Base-by-base conservation (phyloP, 106 monocot genomes). In the Hemerocallis citrina region DNA sequence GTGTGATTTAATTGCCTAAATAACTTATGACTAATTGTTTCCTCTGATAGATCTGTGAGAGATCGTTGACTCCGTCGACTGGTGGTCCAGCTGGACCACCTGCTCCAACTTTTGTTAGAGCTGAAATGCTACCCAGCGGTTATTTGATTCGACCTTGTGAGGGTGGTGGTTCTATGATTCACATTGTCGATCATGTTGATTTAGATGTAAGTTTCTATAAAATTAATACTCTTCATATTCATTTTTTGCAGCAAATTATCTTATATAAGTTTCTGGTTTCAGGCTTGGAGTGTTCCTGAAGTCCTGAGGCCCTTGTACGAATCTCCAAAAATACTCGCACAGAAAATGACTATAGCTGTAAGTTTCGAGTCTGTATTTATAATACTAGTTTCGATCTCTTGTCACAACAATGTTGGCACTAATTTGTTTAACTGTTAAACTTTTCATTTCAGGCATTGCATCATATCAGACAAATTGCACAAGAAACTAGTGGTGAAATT, bases 131-230 rank as follows among this genome's bases (percentile, higher is more conserved):
- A 34, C 81, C 93, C 5, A 89, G 93, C 72, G 89, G 93, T 30
- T 93, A 89, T 79, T 72, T 93, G 51, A 85, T 93, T 48, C 69
- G 89, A 28, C 93, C 88, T 9, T 93, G 93, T 49, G 93, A 93
- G 51, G 93, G 93, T 47, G 89, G 89, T 47, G 93, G 93, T 8
- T 92, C 92, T 0, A 92, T 92, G 84, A 92, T 92, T 59, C 84
- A 88, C 67, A 92, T 92, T 62, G 92, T 93, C 19, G 93, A 93
- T 77, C 93, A 93, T 70, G 63, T 93, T 33, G 93, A 93, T 49
- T 75, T 88, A 65, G 79, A 93, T 68, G 93, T 93, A 43, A 79
- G 81, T 67, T 40, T 6, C 3, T 22, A 13, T 22, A 21, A 37
- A 37, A 6, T 42, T 15, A 27, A 27, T 12, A 24, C 35, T 9